A percentile compares a stretch with the other conserved stretches of the same genome.
phyloP scores from a whole-genome alignment of 441 rosid species.

The Adansonia madagascariensis region DNA sequence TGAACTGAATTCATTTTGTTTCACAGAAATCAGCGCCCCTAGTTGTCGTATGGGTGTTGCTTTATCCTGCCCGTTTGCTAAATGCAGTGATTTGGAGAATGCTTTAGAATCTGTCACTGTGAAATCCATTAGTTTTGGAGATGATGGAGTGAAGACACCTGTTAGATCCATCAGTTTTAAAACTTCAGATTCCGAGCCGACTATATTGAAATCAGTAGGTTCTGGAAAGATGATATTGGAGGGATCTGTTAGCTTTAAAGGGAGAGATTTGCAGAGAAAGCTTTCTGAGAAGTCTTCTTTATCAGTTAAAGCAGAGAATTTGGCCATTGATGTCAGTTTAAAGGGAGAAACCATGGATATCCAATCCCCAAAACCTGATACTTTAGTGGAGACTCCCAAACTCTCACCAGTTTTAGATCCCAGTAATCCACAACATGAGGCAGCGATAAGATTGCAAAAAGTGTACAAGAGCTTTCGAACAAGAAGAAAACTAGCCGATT shows the following conservation, averaged over 20 bases:
- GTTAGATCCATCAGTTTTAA: constrained; percentile 62
- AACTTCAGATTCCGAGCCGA: constrained; percentile 48
- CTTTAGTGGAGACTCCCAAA: background rate
- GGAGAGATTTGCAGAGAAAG: constrained; percentile 55
- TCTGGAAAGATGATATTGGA: constrained; percentile 70
- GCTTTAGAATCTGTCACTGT: constrained; percentile 60
- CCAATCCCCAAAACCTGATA: constrained; percentile 26
- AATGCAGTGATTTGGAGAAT: constrained; percentile 51
- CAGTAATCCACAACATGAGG: constrained; percentile 56
- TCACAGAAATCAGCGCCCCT: constrained; percentile 33
- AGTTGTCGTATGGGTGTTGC: constrained; percentile 56
- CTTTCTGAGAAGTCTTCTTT: constrained; percentile 45
- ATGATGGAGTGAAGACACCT: constrained; percentile 50
- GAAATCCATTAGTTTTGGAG: constrained; percentile 67
- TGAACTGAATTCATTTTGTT: constrained; percentile 21
- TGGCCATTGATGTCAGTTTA: constrained; percentile 26
- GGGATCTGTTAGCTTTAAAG: constrained; percentile 69
- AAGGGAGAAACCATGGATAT: constrained; percentile 29
- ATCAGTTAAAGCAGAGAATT: constrained; percentile 12
- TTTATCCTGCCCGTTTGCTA: constrained; percentile 56
- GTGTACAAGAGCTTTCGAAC: constrained; percentile 94
- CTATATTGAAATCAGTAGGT: constrained; percentile 53
- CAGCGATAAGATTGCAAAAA: constrained; percentile 80
- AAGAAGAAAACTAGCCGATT: constrained; percentile 88
- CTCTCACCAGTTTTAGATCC: constrained; percentile 48